A percentile compares a stretch with the other conserved stretches of the same genome.
Conservation (phyloP, 2,329 filamentous ascomycete genomes). For the Clonostachys byssicola region DNA sequence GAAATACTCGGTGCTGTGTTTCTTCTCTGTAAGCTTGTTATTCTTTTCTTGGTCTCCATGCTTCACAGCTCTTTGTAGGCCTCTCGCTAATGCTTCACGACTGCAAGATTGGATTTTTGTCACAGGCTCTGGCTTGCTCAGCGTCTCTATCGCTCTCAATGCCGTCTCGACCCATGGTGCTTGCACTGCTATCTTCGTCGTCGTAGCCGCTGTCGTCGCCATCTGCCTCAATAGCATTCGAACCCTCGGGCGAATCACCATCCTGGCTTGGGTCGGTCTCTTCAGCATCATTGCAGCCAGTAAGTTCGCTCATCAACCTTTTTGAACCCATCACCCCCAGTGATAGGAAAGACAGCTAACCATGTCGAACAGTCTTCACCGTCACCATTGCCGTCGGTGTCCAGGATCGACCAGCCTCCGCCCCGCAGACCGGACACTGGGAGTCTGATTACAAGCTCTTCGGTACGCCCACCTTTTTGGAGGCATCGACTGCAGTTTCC, state of each 20-base stretch:
- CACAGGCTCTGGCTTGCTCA: constrained; percentile 30
- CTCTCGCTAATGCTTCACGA: constrained; percentile 32
- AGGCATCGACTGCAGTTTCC: constrained; percentile 57
- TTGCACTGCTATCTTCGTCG: constrained; percentile 33
- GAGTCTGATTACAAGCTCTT: constrained; percentile 18
- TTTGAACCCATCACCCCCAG: constrained; percentile 26
- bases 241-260: constrained; percentile 21
- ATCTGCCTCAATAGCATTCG: constrained; percentile 24
- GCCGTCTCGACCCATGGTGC: constrained; percentile 28
- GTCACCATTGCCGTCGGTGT: constrained; percentile 20
- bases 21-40: constrained; percentile 19
- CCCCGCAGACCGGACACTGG: constrained; percentile 14
- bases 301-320: constrained; percentile 31
- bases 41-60: no score
- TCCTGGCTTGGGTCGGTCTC: constrained; percentile 23
- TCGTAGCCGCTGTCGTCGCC: constrained; percentile 18
- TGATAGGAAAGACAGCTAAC: constrained; percentile 19
- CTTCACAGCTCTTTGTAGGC: constrained; percentile 7
- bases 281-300: constrained; percentile 27
- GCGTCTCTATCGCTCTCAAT: constrained; percentile 32
- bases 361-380: constrained; percentile 21
- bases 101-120: constrained; percentile 20
- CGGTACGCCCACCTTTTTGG: constrained; percentile 34
- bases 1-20: constrained; percentile 29
- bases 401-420: constrained; percentile 16